phyloP scores from a whole-genome alignment of 2,329 filamentous ascomycete genomes.

The Beauveria bassiana region DNA sequence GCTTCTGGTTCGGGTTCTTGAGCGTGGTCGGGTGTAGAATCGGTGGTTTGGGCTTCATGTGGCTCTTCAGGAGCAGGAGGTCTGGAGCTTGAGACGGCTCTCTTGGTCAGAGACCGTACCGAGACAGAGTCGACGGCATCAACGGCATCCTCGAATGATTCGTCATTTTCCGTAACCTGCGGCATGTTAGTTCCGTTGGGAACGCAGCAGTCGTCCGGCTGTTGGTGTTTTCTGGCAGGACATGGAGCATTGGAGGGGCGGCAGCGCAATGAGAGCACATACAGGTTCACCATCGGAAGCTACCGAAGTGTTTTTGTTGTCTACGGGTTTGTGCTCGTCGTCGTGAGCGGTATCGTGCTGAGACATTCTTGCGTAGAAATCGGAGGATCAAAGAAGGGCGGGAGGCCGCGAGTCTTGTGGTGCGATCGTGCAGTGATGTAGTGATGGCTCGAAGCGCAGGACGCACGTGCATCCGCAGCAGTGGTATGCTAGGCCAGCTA shows the following conservation, averaged over 20 bases:
- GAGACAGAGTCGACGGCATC: slow-evolving; percentile 51
- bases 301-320: background rate
- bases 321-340: slow-evolving; percentile 4
- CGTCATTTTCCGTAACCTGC: slow-evolving; percentile 24
- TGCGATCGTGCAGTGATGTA: background rate
- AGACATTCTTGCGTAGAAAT: slow-evolving; percentile 14
- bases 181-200: slow-evolving; percentile 13
- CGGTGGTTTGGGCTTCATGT: background rate
- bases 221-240: background rate
- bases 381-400: background rate
- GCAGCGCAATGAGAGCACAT: background rate
- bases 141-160: slow-evolving; percentile 71
- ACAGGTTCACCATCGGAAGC: slow-evolving; percentile 2
- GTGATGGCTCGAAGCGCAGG: background rate
- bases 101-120: slow-evolving; percentile 55
- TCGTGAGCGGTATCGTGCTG: slow-evolving; percentile 13
- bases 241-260: background rate
- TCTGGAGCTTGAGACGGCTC: slow-evolving; percentile 23
- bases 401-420: background rate
- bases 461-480: slow-evolving; percentile 9
- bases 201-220: background rate
- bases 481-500: slow-evolving; percentile 8
- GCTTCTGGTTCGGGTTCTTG: background rate
- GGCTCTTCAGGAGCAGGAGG: slow-evolving; percentile 13
- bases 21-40: background rate